Evolutionary conservation across 345 rosid species (phyloP), one percentile per base, ranked within the genome.

Genomic region (Pugionium dolabratum): DNA sequence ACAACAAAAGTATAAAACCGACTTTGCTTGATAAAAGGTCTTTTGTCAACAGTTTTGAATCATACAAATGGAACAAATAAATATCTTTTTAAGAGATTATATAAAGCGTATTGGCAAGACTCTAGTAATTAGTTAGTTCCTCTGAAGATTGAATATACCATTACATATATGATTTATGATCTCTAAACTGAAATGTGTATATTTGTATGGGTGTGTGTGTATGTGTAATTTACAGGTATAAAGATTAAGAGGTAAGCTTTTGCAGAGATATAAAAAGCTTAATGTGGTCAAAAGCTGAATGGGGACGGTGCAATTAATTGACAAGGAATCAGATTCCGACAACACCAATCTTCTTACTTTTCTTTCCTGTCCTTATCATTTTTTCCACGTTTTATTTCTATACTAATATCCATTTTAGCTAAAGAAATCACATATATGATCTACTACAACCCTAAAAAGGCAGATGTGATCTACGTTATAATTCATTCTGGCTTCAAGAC

Each of bases 291-390:
- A 57, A 71, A 72, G 64, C 48, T 42, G 64, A 6, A 7, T 26
- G 62, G 39, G 76, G 72, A 64, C 61, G 61, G 72, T 66, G 62
- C 72, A 36, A 73, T 73, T 65, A 73, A 73, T 73, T 60, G 77
- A 66, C 77, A 66, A 66, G 77, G 77, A 73, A 73, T 73, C 77
- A 66, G 77, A 73, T 73, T 73, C 77, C 67, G 36, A 53, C 67
- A 73, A 56, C 76, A 72, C 76, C 34, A 72, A 41, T 58, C 62
- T 70, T 62, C 48, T 3, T 71, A 42, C 64, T 67, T 64, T 68
- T 47, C 49, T 62, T 71, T 49, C 72, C 54, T 62, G 65, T 72
- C 76, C 54, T 66, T 66, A 58, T 72, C 71, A 72, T 72, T 51
- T 59, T 55, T 66, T 72, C 55, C 76, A 66, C 76, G 66, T 66